Evolutionary conservation across 306 rosid species (phyloP).

Genomic region (Quercus alba): DNA sequence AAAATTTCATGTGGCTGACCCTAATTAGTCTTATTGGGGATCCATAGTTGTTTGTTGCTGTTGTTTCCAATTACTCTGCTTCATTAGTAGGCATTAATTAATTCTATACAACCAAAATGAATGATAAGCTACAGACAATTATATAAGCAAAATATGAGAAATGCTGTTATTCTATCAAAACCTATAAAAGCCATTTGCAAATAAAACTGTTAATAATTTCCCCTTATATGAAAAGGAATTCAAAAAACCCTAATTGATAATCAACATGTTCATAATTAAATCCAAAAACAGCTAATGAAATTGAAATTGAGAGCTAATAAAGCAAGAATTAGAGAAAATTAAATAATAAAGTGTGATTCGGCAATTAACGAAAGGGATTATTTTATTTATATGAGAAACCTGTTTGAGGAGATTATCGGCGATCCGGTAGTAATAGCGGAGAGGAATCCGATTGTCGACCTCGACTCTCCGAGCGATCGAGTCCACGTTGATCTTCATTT

Average conservation of each 20-base stretch:
- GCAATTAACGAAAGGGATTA: neutral
- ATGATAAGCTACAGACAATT: neutral
- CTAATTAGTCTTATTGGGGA: too few species aligned
- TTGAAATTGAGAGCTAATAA: neutral
- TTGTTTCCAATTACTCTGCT: neutral
- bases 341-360: neutral
- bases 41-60: too few species aligned
- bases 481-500: conserved; percentile 74
- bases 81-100: neutral
- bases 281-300: neutral
- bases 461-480: conserved; percentile 62
- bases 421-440: conserved; percentile 79
- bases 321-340: neutral
- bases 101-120: neutral
- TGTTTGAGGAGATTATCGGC: conserved; percentile 93
- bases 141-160: neutral
- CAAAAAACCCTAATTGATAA: conserved; percentile 34
- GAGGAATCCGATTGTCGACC: conserved; percentile 80
- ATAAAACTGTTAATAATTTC: too few species aligned
- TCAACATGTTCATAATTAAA: neutral
- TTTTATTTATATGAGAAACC: conserved; percentile 31
- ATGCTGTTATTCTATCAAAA: neutral
- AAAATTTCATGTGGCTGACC: too few species aligned
- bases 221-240: too few species aligned
- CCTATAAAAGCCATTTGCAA: neutral